Evolutionary conservation across 306 rosid genomes (phyloP).

Genomic region (Quercus alba): DNA sequence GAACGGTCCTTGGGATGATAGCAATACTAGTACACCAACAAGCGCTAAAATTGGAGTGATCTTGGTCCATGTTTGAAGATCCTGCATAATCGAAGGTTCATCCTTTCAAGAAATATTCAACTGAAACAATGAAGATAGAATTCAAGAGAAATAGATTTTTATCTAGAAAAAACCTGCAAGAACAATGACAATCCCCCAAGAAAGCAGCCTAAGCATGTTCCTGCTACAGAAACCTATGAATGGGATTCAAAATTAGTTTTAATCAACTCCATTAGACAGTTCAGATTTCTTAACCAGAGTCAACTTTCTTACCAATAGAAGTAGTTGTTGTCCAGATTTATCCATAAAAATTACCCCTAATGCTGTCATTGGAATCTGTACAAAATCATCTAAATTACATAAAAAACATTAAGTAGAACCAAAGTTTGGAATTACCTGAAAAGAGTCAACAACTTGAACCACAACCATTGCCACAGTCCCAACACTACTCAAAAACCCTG

Average conservation of each 20-base stretch:
- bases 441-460: slow-evolving; percentile 57
- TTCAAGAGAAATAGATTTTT: slow-evolving; percentile 2
- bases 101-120: neutral
- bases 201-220: slow-evolving; percentile 73
- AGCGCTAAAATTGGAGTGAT: too few species aligned
- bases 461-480: slow-evolving; percentile 73
- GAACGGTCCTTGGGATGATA: too few species aligned
- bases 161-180: slow-evolving; percentile 32
- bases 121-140: neutral
- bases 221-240: slow-evolving; percentile 54
- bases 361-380: slow-evolving; percentile 63
- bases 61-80: slow-evolving; percentile 13
- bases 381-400: neutral
- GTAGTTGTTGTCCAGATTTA: slow-evolving; percentile 66
- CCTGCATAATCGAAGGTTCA: slow-evolving; percentile 36
- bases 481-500: slow-evolving; percentile 74
- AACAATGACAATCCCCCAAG: slow-evolving; percentile 54
- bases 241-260: slow-evolving; percentile 8
- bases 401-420: slow-evolving; percentile 15
- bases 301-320: slow-evolving; percentile 48
- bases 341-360: slow-evolving; percentile 59
- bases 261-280: neutral
- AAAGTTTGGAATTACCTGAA: slow-evolving; percentile 9
- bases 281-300: too few species aligned
- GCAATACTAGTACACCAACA: too few species aligned